Conservation (phyloP, 176 grass and related monocot genomes). For the Saccharum spontaneum region DNA sequence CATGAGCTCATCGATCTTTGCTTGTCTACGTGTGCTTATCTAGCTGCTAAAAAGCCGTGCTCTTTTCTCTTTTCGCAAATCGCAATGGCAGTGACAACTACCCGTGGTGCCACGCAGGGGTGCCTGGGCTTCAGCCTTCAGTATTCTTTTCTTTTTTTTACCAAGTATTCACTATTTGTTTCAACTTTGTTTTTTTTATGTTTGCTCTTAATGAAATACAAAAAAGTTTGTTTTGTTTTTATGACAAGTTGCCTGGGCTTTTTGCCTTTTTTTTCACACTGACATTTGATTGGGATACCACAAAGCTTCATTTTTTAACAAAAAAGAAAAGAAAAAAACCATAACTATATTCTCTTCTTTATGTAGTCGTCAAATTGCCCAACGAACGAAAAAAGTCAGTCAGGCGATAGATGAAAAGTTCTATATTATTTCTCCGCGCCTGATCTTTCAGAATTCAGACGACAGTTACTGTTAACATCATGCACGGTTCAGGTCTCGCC, state of each 20-base stretch:
- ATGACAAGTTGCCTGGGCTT: not conserved
- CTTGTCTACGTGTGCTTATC: not conserved
- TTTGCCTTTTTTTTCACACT: not conserved
- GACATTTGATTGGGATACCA: not conserved
- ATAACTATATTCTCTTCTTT: too few species aligned
- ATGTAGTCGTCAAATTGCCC: not conserved
- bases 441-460: not conserved
- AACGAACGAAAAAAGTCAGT: not conserved
- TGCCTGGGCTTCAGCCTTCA: not conserved
- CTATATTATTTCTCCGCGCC: not conserved
- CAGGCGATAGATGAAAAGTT: not conserved
- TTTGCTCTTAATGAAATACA: too few species aligned
- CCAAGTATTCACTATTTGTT: not conserved
- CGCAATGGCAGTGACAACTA: not conserved
- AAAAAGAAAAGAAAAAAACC: not conserved
- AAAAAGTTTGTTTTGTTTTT: not conserved
- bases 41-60: not conserved
- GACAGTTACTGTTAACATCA: not conserved
- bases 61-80: not conserved
- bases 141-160: not conserved
- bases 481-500: not conserved
- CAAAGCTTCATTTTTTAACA: not conserved
- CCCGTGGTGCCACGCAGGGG: not conserved
- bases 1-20: not conserved
- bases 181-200: not conserved